phyloP scores from a whole-genome alignment of 192 early-diverging fungal genomes.

The Coemansia sp. region DNA sequence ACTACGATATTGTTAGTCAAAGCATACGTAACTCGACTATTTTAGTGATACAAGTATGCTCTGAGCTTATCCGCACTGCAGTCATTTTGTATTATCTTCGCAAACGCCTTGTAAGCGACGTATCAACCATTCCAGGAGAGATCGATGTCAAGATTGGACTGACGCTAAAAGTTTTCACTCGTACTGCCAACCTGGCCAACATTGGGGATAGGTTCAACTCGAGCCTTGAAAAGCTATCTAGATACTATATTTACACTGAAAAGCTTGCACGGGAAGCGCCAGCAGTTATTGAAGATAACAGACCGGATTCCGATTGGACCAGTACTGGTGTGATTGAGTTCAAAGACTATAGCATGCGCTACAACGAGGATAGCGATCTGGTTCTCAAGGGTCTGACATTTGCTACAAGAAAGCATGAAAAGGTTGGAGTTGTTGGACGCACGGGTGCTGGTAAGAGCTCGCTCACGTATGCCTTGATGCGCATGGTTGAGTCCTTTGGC shows the following conservation, averaged over 20 bases:
- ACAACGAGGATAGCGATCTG: slow-evolving; percentile 70
- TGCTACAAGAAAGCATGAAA: slow-evolving; percentile 27
- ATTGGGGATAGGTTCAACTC: background rate
- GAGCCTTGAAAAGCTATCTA: background rate
- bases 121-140: background rate
- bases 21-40: background rate
- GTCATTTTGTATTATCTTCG: background rate
- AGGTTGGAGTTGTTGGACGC: slow-evolving; percentile 37
- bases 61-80: slow-evolving; percentile 1
- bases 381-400: slow-evolving; percentile 57
- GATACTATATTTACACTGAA: slow-evolving; percentile 1
- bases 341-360: slow-evolving; percentile 69
- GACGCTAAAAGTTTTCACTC: background rate
- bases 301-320: slow-evolving; percentile 64
- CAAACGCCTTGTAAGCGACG: background rate
- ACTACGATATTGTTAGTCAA: background rate
- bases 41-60: background rate
- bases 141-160: background rate
- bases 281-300: slow-evolving; percentile 30
- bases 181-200: background rate
- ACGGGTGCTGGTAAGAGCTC: slow-evolving; percentile 66
- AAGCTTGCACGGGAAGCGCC: slow-evolving; percentile 1
- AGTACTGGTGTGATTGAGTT: slow-evolving; percentile 65
- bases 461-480: slow-evolving; percentile 56
- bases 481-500: slow-evolving; percentile 55